phyloP scores from a whole-genome alignment of 75 land plant species.

The Gnetum montanum region DNA sequence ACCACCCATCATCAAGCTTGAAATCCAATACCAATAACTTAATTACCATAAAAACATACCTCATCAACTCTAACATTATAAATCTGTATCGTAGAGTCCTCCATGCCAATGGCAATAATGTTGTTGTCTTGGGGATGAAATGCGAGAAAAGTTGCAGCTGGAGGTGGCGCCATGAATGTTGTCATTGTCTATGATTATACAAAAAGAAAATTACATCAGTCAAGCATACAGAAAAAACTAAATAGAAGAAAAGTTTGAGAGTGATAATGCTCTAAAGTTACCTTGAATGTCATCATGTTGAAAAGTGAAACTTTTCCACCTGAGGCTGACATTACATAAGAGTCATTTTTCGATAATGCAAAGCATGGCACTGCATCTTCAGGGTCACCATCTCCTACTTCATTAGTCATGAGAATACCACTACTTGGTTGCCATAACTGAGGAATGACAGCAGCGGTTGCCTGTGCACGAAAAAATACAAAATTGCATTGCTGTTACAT shows the following conservation, averaged over 20 bases:
- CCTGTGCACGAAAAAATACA: too few species aligned
- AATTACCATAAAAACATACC: slow-evolving; percentile 11
- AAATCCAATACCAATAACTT: neutral
- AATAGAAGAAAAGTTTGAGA: neutral
- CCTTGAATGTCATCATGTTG: slow-evolving; percentile 88
- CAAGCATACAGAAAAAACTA: neutral
- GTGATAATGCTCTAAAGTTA: neutral
- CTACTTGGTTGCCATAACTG: slow-evolving; percentile 72
- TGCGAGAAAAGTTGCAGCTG: slow-evolving; percentile 52
- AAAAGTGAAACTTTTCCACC: slow-evolving; percentile 74
- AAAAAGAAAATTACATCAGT: neutral
- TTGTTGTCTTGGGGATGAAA: slow-evolving; percentile 60
- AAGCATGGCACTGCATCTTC: slow-evolving; percentile 65
- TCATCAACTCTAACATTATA: slow-evolving; percentile 39
- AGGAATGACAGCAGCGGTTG: slow-evolving; percentile 46
- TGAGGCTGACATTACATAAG: slow-evolving; percentile 82
- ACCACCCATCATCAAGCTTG: too few species aligned
- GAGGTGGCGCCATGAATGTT: slow-evolving; percentile 56
- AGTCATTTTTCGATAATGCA: slow-evolving; percentile 79
- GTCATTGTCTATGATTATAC: slow-evolving; percentile 30
- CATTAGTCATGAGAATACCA: slow-evolving; percentile 71
- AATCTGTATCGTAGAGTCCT: slow-evolving; percentile 49
- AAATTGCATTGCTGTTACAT: too few species aligned
- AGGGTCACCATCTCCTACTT: slow-evolving; percentile 43
- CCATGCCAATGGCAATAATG: slow-evolving; percentile 58